Evolutionary conservation across 1,139 yeast genomes (phyloP).

Genomic region (Pichia kudriavzevii): DNA sequence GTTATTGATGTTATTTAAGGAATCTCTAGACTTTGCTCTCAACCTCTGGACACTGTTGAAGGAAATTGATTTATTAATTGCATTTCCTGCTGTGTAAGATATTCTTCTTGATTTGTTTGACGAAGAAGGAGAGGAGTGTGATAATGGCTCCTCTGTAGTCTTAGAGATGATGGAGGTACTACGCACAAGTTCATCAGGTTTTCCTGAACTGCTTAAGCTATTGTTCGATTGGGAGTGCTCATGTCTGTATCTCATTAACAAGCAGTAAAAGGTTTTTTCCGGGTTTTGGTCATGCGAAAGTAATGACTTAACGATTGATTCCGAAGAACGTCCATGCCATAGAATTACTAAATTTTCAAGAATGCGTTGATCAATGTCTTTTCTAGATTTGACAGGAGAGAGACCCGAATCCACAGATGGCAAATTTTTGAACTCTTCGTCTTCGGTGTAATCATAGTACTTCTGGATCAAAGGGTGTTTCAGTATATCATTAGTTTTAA

Average conservation of each 20-base stretch:
- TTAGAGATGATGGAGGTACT: constrained; percentile 27
- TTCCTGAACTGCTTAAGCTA: neutral
- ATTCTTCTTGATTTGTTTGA: constrained; percentile 34
- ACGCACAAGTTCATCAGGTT: constrained; percentile 20
- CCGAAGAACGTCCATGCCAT: constrained; percentile 80
- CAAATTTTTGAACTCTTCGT: constrained; percentile 20
- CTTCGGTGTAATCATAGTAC: constrained; percentile 43
- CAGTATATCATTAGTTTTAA: constrained; percentile 64
- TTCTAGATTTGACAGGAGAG: constrained; percentile 39
- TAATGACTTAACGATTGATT: constrained; percentile 52
- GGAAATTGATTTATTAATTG: constrained; percentile 50
- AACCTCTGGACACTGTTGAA: no score
- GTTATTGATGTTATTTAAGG: constrained; percentile 10
- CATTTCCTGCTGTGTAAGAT: constrained; percentile 48
- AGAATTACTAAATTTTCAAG: constrained; percentile 77
- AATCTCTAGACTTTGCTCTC: constrained; percentile 16
- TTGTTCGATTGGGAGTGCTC: constrained; percentile 40
- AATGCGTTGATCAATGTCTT: constrained; percentile 73
- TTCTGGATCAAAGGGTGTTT: constrained; percentile 73
- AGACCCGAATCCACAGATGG: constrained; percentile 27
- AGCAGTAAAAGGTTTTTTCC: constrained; percentile 84
- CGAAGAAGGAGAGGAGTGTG: constrained; percentile 12
- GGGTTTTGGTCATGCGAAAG: constrained; percentile 56
- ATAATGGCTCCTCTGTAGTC: constrained; percentile 16
- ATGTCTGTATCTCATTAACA: constrained; percentile 75